Conservation (phyloP, 768 basidiomycete species). For the Chalciporus sphaerocephalus region DNA sequence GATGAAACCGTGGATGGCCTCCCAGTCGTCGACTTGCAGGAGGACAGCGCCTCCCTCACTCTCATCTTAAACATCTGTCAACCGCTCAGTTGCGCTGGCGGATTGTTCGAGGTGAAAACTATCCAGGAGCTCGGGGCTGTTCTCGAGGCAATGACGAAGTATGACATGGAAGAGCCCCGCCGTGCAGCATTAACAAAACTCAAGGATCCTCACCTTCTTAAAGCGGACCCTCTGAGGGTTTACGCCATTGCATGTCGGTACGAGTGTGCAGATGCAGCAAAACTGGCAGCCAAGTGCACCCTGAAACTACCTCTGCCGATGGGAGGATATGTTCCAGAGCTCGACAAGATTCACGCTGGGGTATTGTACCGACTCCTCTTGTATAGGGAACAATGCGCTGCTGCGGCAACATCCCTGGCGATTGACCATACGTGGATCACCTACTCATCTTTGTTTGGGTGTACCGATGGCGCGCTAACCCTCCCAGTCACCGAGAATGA, state of each 20-base stretch:
- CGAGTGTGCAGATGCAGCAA: neutral
- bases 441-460: constrained; percentile 2
- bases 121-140: constrained; percentile 4
- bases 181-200: constrained; percentile 4
- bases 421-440: constrained; percentile 11
- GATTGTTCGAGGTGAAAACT: neutral
- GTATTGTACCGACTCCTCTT: constrained; percentile 3
- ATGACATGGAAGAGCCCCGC: constrained; percentile 12
- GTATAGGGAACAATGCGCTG: constrained; percentile 8
- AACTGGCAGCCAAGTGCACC: constrained; percentile 9
- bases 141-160: constrained; percentile 12
- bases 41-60: constrained; percentile 7
- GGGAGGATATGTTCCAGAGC: constrained; percentile 1
- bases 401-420: neutral
- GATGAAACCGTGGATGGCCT: neutral
- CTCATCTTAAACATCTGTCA: constrained; percentile 10
- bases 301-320: constrained; percentile 4
- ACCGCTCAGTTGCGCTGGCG: neutral
- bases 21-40: constrained; percentile 9
- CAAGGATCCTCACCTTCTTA: neutral
- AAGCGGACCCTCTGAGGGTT: constrained; percentile 1
- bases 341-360: constrained; percentile 12
- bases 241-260: constrained; percentile 15
- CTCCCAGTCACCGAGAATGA: too few relatives aligned
- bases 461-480: too few relatives aligned